phyloP scores from a whole-genome alignment of 1,139 yeast species.

The Pichia sp. region DNA sequence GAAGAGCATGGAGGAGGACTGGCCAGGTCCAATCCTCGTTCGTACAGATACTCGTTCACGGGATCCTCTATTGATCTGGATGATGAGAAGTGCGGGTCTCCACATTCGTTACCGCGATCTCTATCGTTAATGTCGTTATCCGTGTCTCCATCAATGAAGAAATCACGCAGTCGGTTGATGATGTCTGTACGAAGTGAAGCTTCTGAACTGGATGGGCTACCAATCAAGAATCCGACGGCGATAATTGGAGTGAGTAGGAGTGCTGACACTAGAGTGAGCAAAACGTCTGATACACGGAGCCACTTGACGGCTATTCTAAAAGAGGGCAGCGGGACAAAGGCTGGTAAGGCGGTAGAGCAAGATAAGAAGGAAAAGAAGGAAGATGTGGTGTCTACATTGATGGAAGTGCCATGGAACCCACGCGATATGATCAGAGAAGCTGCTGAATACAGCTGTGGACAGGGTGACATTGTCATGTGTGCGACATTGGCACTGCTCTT shows the following conservation, averaged over 20 bases:
- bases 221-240: too few species aligned
- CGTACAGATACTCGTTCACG: conserved; percentile 23
- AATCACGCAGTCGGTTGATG: conserved; percentile 13
- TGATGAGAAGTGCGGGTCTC: conserved; percentile 22
- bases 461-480: conserved; percentile 62
- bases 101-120: conserved; percentile 19
- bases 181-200: conserved; percentile 13
- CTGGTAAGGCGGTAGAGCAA: not conserved
- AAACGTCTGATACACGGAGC: conserved; percentile 17
- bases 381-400: too few species aligned
- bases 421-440: conserved; percentile 37
- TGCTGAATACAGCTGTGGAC: conserved; percentile 45
- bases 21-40: conserved; percentile 1
- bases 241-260: conserved; percentile 13
- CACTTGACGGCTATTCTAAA: conserved; percentile 21
- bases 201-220: conserved; percentile 1
- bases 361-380: conserved; percentile 1
- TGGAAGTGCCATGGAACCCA: conserved; percentile 46
- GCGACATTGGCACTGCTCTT: conserved; percentile 56
- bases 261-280: conserved; percentile 24
- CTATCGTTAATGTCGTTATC: too few species aligned
- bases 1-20: not conserved
- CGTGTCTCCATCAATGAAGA: conserved; percentile 16
- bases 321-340: conserved; percentile 6
- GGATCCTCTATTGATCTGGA: conserved; percentile 27